A percentile compares a stretch with the other conserved stretches of the same genome.
Conservation (phyloP, 805 yeast species). For the Zygotorulaspora danielsina region DNA sequence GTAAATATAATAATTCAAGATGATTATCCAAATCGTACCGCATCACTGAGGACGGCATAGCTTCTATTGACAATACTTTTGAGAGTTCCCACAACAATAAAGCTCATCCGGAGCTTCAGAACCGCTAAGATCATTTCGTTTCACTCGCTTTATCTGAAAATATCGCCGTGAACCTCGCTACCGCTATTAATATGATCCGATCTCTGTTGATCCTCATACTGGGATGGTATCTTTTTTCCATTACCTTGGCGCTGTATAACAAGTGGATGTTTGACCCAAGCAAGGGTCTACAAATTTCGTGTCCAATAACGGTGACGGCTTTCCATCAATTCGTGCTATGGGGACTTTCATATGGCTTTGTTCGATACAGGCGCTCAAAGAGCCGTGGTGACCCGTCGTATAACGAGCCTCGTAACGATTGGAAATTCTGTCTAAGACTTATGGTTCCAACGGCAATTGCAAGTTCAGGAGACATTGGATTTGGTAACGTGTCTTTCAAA, state of each 20-base stretch:
- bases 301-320: slow-evolving; percentile 80
- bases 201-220: slow-evolving; percentile 20
- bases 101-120: no score
- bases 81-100: no score
- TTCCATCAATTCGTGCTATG: slow-evolving; percentile 72
- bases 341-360: slow-evolving; percentile 47
- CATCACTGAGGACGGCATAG: no score
- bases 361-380: slow-evolving; percentile 17
- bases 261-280: slow-evolving; percentile 91
- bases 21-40: no score
- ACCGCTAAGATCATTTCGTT: no score
- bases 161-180: no score
- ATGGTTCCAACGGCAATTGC: slow-evolving; percentile 84
- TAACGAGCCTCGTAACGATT: slow-evolving; percentile 15
- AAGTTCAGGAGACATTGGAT: slow-evolving; percentile 89
- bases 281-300: slow-evolving; percentile 67
- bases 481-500: slow-evolving; percentile 79
- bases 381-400: slow-evolving; percentile 1
- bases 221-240: slow-evolving; percentile 71
- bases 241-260: slow-evolving; percentile 74
- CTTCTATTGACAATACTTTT: no score
- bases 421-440: slow-evolving; percentile 44
- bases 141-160: no score
- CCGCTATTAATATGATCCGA: slow-evolving; percentile 10
- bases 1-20: slow-evolving; percentile 2